Conservation (phyloP, 2,329 filamentous ascomycete genomes). For the Ilyonectria mors-panacis region DNA sequence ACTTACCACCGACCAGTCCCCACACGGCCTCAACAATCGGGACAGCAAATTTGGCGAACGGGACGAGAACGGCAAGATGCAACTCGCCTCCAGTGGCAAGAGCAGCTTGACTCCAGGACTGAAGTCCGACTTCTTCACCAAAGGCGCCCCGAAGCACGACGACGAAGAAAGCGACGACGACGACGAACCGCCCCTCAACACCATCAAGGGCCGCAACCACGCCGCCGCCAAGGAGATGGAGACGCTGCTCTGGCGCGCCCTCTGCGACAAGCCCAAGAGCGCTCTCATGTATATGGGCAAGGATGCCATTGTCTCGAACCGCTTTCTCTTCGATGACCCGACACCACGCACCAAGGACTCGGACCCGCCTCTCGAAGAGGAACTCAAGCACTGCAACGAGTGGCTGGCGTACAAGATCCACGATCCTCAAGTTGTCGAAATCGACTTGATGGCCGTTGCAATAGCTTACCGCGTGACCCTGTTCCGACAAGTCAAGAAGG, state of each 20-base stretch:
- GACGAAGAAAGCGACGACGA: conserved; percentile 39
- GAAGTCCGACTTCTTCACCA: conserved; percentile 46
- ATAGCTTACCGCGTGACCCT: conserved; percentile 46
- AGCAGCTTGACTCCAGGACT: conserved; percentile 41
- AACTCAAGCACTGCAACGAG: conserved; percentile 47
- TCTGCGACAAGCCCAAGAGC: conserved; percentile 49
- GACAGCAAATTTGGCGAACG: conserved; percentile 36
- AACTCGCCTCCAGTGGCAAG: conserved; percentile 35
- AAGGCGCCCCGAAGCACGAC: conserved; percentile 39
- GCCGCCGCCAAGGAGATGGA: conserved; percentile 49
- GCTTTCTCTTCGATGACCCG: conserved; percentile 47
- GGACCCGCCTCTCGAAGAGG: conserved; percentile 47
- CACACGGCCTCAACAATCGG: conserved; percentile 40
- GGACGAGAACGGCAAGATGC: conserved; percentile 37
- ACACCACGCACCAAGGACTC: conserved; percentile 42
- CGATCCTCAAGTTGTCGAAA: conserved; percentile 47
- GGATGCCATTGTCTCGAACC: conserved; percentile 48
- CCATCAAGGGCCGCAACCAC: conserved; percentile 48
- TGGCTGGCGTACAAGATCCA: conserved; percentile 51
- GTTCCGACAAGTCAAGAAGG: conserved; percentile 45
- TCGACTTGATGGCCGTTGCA: conserved; percentile 48
- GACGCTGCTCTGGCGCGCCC: conserved; percentile 49
- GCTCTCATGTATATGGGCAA: conserved; percentile 48
- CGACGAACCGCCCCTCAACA: conserved; percentile 45
- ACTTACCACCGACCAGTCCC: conserved; percentile 45